Conservation (phyloP, 2,329 filamentous ascomycete genomes). For the Alternaria atra region DNA sequence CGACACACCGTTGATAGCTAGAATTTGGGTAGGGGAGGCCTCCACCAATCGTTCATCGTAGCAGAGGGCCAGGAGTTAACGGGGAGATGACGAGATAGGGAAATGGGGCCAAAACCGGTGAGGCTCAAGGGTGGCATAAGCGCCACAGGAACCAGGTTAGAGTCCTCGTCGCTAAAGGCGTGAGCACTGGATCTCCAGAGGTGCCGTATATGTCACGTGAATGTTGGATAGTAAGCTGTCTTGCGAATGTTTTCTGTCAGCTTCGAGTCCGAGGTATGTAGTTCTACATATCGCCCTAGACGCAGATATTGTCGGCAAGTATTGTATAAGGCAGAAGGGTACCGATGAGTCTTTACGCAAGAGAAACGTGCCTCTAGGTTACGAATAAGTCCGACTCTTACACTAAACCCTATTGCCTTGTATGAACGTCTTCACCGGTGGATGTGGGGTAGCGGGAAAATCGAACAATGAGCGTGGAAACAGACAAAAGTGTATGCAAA, state of each 20-base stretch:
- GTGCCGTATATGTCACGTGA: background rate
- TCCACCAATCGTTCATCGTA: constrained; percentile 5
- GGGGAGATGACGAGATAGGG: constrained; percentile 25
- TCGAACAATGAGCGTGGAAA: constrained; percentile 13
- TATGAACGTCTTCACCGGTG: constrained; percentile 42
- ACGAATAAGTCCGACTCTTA: constrained; percentile 23
- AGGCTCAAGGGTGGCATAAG: constrained; percentile 20
- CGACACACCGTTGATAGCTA: background rate
- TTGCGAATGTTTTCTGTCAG: constrained; percentile 20
- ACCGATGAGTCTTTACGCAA: constrained; percentile 13
- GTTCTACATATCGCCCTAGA: constrained; percentile 6
- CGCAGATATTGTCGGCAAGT: constrained; percentile 19
- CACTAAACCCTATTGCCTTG: constrained; percentile 41
- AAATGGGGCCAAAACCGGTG: constrained; percentile 36
- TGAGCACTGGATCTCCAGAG: background rate
- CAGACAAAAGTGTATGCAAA: constrained; percentile 25
- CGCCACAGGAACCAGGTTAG: constrained; percentile 7
- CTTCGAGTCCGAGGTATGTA: background rate
- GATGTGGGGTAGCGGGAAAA: constrained; percentile 36
- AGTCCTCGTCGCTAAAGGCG: background rate
- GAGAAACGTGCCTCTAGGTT: constrained; percentile 17
- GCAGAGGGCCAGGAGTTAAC: constrained; percentile 6
- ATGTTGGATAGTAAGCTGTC: background rate
- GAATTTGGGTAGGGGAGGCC: background rate
- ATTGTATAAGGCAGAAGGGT: constrained; percentile 23